Base-by-base conservation (phyloP, 768 basidiomycete genomes). In the Rubroboletus satanas region DNA sequence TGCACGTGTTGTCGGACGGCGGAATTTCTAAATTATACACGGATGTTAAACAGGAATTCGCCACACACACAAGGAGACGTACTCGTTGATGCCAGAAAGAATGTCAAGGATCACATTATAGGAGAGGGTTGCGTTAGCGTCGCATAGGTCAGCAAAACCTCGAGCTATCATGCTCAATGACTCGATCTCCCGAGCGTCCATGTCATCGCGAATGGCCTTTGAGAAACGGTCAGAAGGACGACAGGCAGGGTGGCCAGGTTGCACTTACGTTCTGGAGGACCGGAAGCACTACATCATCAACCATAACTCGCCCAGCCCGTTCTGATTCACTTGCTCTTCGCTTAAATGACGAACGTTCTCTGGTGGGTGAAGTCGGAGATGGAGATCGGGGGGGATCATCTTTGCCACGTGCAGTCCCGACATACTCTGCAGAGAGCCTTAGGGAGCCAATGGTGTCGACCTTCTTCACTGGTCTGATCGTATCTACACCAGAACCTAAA, bases 381-480 rank as follows among this genome's bases (percentile, higher is more conserved):
- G 71, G 71, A 7, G 74, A 71, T 15, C 69, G 66, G 28, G 69
- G 62, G 55, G 76, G 77, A 21, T 75, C 77, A 51, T 83, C 88
- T 67, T 79, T 79, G 45, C 69, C 62, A 48, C 85, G 77, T 53
- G 84, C 66, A 58, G 78, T 90, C 10, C 92, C 93, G 29, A 93
- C 84, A 65, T 83, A 94, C 62, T 91, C 93, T 10, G 83, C 79
- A 1, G 92, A 93, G 18, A 90, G 69, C 57, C 85, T 77, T 14
- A 93, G 73, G 5, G 92, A 93, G 4, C 87, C 84, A 11, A 79
- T 77, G 5, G 87, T 79, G 67, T 97, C 93, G 31, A 96, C 85
- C 64, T 90, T 92, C 80, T 95, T 96, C 57, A 96, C 85, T 0
- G 95, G 94, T 49, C 93, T 81, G 63, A 98, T 92, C 1, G 95